phyloP scores from a whole-genome alignment of 176 grass and related monocot species.

The Alopecurus myosuroides region DNA sequence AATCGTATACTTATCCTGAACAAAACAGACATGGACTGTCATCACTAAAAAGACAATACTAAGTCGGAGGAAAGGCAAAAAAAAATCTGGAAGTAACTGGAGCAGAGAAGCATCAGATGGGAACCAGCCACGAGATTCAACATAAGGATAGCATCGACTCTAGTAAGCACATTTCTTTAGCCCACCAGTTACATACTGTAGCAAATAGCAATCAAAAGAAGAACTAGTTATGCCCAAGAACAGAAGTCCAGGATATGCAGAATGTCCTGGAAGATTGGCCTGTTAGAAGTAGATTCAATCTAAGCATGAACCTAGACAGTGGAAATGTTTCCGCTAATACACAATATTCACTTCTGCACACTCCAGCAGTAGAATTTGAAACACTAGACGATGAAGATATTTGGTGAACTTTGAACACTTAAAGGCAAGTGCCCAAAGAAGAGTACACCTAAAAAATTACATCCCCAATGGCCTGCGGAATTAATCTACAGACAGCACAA shows the following conservation, averaged over 20 bases:
- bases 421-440: neutral
- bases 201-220: neutral
- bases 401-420: neutral
- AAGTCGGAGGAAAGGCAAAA: neutral
- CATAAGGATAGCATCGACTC: neutral
- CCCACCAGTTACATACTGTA: neutral
- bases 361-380: neutral
- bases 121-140: neutral
- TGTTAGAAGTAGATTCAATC: neutral
- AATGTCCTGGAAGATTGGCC: neutral
- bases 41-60: neutral
- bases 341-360: neutral
- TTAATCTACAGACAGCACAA: neutral
- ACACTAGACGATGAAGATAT: neutral
- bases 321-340: neutral
- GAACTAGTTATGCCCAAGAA: neutral
- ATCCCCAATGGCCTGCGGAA: neutral
- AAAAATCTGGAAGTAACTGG: neutral
- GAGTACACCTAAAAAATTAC: neutral
- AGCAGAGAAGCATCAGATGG: neutral
- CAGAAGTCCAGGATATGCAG: no score
- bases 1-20: neutral
- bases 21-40: neutral
- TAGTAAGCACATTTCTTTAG: neutral
- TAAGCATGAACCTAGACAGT: neutral